Base-by-base conservation (phyloP, 139 green algal genomes). In the Coelastrella sp. region DNA sequence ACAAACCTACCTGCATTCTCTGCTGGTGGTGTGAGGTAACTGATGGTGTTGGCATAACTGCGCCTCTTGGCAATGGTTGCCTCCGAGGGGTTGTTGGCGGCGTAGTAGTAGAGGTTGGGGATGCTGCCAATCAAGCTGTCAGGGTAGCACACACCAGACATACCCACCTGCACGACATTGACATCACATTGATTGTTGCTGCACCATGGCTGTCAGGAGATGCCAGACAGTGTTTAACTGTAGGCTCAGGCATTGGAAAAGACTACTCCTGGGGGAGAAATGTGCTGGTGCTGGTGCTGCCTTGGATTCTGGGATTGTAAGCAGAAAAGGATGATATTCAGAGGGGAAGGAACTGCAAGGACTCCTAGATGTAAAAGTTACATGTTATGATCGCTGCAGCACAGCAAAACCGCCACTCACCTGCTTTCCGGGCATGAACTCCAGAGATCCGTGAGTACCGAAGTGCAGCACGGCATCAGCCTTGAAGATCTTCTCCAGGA, bases 51-150 rank as follows among this genome's bases (percentile, higher is more conserved):
- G 90, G 98, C 98, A 93, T 99, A 99, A 25, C 95, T 98, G 87
- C 98, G 96, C 89, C 98, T 96, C 97, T 99, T 99, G 85, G 98
- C 98, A 81, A 99, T 99, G 82, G 98, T 99, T 17, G 98, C 98
- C 96, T 99, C 98, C 24, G 93, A 97, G 56, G 98, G 98, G 96
- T 99, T 99, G 97, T 99, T 99, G 93, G 98, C 98, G 12, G 98
- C 98, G 89, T 99, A 99, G 96, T 99, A 99, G 96, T 99, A 99
- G 79, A 99, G 90, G 96, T 99, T 99, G 93, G 98, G 98, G 90
- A 99, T 98, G 95, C 78, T 96, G 90, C 97, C 97, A 73, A 99
- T 99, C 15, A 99, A 96, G 82, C 92, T 96, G 95, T 99, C 98
- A 17, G 98, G 98, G 96, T 99, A 99, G 97, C 98, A 99, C 78